Evolutionary conservation across 495 filamentous ascomycete species (phyloP).

Genomic region (Glonium stellatum): DNA sequence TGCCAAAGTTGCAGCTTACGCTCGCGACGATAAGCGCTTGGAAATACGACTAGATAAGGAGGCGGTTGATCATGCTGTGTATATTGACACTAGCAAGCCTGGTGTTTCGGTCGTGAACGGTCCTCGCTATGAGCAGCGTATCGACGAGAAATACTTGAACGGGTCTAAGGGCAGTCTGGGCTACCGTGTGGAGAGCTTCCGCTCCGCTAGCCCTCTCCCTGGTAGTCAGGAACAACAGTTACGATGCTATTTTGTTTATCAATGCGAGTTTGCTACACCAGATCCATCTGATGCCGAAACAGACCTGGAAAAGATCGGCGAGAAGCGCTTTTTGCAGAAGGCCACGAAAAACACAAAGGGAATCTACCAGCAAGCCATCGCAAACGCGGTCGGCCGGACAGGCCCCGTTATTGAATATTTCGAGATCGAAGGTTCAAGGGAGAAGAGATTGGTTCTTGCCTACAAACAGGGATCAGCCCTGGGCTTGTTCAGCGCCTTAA

Average conservation of each 20-base stretch:
- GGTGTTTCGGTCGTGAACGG: conserved; percentile 68
- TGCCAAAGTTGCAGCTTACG: conserved; percentile 91
- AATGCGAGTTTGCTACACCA: conserved; percentile 81
- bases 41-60: conserved; percentile 96
- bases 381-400: conserved; percentile 68
- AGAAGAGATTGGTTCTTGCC: conserved; percentile 89
- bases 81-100: conserved; percentile 93
- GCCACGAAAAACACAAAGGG: conserved; percentile 91
- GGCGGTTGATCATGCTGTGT: conserved; percentile 88
- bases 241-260: conserved; percentile 97
- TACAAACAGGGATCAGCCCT: conserved; percentile 88
- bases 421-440: conserved; percentile 81
- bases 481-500: conserved; percentile 90
- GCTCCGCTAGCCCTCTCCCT: conserved; percentile 66
- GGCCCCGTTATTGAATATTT: conserved; percentile 97
- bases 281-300: conserved; percentile 67
- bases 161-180: conserved; percentile 54
- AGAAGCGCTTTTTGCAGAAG: conserved; percentile 90
- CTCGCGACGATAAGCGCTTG: conserved; percentile 84
- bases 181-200: conserved; percentile 95
- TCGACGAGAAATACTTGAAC: conserved; percentile 92
- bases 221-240: conserved; percentile 72
- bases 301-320: conserved; percentile 81
- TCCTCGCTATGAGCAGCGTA: conserved; percentile 84
- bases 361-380: conserved; percentile 88